Evolutionary conservation across 2,329 filamentous ascomycete species (phyloP), one percentile per base, ranked within the genome.

Genomic region (Mollisiaceae sp.): DNA sequence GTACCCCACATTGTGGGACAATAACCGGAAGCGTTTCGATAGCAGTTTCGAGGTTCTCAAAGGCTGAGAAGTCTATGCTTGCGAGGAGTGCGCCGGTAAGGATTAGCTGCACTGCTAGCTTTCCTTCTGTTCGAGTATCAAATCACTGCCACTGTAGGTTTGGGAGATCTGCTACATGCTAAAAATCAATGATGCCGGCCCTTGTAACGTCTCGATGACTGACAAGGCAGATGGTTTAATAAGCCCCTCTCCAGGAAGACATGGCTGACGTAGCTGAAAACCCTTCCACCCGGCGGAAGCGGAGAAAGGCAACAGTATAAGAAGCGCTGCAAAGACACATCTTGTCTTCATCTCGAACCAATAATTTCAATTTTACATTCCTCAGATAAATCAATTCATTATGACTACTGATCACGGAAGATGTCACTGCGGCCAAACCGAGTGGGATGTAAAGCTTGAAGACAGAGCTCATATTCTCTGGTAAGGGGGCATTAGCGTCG

Each of bases 351-450:
- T 39, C 15, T 18, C n/a, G 2, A 12, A 24, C 32, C n/a, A 54
- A 50, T n/a, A 54, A 50, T 22, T 2, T 50, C 32, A 24, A 60
- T 14, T 38, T 63, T 27, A 54, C 15, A 50, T 27, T 50, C 11
- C 15, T 57, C 55, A 57, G 55, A 56, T 27, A 36, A 36, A 65
- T 22, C 22, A 14, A 56, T n/a, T 32, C 36, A 65, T 38, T 36
- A 69, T 68, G 61, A 64, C 66, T 55, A 64, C 66, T 55, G 65
- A 69, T 60, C 45, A 68, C 38, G 85, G 83, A 73, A 78, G 80
- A 55, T 86, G 85, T 79, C 83, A 85, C 73, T 86, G 85, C 74
- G 83, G 83, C 72, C 77, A 83, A 71, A 81, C 78, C 57, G 77
- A 83, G 70, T 86, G 82, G 82, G 79, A 80, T 52, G 82, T 81